Evolutionary conservation across 1,284 basidiomycete genomes (phyloP).

Genomic region (Sparassis latifolia): DNA sequence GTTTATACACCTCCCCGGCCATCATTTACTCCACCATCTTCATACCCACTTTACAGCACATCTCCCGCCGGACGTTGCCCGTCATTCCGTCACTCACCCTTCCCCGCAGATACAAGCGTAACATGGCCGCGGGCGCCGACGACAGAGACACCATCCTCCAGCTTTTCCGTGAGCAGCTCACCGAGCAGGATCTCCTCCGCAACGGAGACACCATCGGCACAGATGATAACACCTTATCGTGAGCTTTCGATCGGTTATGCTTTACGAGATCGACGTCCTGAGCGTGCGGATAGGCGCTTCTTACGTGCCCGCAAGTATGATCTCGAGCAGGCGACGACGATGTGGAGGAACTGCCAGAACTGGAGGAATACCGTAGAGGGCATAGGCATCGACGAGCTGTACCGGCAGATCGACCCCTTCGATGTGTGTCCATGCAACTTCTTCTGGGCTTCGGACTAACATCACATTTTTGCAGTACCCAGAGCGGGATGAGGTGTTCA

Average conservation of each 20-base stretch:
- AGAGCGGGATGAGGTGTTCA: conserved; percentile 57
- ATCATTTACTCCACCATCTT: neutral
- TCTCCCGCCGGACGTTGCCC: neutral
- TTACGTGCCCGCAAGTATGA: conserved; percentile 59
- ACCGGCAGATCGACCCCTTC: conserved; percentile 50
- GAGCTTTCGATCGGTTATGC: conserved; percentile 1
- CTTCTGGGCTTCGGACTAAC: neutral
- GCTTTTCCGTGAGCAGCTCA: conserved; percentile 43
- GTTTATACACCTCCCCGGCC: neutral
- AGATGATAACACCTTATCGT: conserved; percentile 56
- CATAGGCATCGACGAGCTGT: conserved; percentile 53
- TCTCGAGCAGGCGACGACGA: conserved; percentile 44
- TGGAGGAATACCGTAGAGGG: conserved; percentile 54
- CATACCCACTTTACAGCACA: neutral
- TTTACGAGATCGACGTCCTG: neutral
- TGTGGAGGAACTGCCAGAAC: conserved; percentile 52
- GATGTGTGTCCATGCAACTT: conserved; percentile 36
- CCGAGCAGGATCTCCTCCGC: conserved; percentile 44
- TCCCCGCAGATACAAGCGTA: neutral
- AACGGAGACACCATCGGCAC: conserved; percentile 61
- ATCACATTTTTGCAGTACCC: conserved; percentile 43
- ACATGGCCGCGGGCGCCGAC: conserved; percentile 10
- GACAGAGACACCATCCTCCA: conserved; percentile 15
- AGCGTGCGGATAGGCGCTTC: conserved; percentile 44
- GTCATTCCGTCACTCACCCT: neutral